Base-by-base conservation (phyloP, 2,329 filamentous ascomycete genomes). In the Lanzia echinophila region DNA sequence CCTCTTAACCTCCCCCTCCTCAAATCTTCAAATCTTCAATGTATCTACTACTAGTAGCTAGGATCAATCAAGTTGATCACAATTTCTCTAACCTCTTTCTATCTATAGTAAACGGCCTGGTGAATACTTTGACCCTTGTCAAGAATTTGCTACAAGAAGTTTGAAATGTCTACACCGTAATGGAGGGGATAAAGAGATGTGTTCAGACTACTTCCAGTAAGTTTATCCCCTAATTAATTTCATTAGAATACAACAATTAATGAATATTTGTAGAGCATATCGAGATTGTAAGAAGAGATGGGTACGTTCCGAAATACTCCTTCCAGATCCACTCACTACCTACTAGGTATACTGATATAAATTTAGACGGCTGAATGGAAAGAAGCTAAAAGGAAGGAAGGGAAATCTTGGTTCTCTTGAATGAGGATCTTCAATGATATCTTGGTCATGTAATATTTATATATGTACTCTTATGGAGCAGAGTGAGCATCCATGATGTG, bases 81-180 rank as follows among this genome's bases (percentile, higher is more conserved):
- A n/a, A n/a, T n/a, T n/a, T n/a, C n/a, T n/a, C n/a, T 32, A 22
- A 36, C 22, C 22, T 44, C 33, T 46, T 55, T 59, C 64, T 41
- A 62, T 58, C 41, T 33, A 34, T 65, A 96, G 92, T 62, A 97
- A 97, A 77, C 79, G 78, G 53, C 82, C 86, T 66, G 96, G 90
- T 76, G 85, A 96, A 69, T 97, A 87, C 73, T 90, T 88, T 69
- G 94, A 99, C 65, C 94, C 94, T 2, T 99, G 94, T 71, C 92
- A 97, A 70, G 92, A 96, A 65, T 90, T 90, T 5, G 92, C 94
- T 7, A 77, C 86, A 62, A 81, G 81, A 67, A 96, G 91, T 71
- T 84, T 96, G 62, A 85, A 83, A 69, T 99, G 94, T 67, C 74
- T 99, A 67, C 86, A 90, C 68, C 82, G 94, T 20, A 99, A 99